These are phyloP conservation scores for Aspergillus puulaauensis DNA, from an alignment of 2,329 filamentous ascomycete species.

Conservation along the genomic window DNA sequence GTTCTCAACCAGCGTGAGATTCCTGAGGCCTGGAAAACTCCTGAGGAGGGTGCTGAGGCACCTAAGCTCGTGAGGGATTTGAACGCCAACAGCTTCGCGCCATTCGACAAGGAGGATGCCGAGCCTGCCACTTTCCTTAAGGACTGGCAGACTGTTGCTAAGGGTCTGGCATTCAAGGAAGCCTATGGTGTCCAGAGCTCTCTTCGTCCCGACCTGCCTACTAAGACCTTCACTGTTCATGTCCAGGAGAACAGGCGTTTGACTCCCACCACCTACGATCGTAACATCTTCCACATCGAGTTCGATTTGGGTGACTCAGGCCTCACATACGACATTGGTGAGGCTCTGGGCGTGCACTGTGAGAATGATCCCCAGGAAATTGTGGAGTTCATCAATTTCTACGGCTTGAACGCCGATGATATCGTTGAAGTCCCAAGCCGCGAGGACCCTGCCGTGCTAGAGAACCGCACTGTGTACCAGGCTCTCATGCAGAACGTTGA, in stretches of 20 bases:
- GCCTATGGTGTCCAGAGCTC: conserved; percentile 72
- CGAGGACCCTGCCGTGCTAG: conserved; percentile 70
- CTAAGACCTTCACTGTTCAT: conserved; percentile 82
- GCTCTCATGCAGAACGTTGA: conserved; percentile 89
- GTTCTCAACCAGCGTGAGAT: conserved; percentile 72
- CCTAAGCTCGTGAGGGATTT: conserved; percentile 61
- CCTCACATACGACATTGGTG: conserved; percentile 93
- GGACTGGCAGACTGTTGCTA: conserved; percentile 81
- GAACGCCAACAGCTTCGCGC: conserved; percentile 76
- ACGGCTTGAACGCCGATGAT: conserved; percentile 77
- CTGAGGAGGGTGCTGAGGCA: conserved; percentile 48
- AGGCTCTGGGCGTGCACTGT: conserved; percentile 93
- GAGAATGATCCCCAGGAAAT: conserved; percentile 84
- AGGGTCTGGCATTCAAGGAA: conserved; percentile 90
- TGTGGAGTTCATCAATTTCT: conserved; percentile 82
- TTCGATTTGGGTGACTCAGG: conserved; percentile 92
- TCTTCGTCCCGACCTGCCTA: conserved; percentile 80
- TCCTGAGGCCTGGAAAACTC: conserved; percentile 75
- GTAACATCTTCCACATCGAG: conserved; percentile 99
- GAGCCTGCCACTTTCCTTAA: conserved; percentile 67
- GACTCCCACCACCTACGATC: conserved; percentile 84
- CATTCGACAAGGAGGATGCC: conserved; percentile 72
- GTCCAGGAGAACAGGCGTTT: conserved; percentile 95
- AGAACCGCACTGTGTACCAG: conserved; percentile 92
- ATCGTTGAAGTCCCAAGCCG: conserved; percentile 89